phyloP scores from a whole-genome alignment of 352 stramenopile genomes.

The Phytophthora sojae region DNA sequence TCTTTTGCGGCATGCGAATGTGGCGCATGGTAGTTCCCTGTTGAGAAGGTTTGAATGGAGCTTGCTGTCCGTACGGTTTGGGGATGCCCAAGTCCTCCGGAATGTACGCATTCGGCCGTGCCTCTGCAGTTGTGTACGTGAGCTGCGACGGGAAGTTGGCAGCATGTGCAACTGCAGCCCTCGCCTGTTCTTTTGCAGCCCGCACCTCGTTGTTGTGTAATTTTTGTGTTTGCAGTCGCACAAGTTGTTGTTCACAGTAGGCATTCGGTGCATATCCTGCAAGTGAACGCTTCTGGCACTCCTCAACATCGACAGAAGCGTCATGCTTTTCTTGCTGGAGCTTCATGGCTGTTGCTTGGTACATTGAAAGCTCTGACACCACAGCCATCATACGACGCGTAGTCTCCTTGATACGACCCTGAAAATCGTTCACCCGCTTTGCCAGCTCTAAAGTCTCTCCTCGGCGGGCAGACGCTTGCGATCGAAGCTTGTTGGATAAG shows the following conservation, averaged over 20 bases:
- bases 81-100: conserved; percentile 93
- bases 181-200: conserved; percentile 50
- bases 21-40: conserved; percentile 93
- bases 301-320: conserved; percentile 68
- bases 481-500: conserved; percentile 85
- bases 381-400: conserved; percentile 96
- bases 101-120: conserved; percentile 95
- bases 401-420: conserved; percentile 90
- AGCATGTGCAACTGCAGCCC: conserved; percentile 52
- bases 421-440: conserved; percentile 92
- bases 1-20: conserved; percentile 87
- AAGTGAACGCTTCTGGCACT: conserved; percentile 62
- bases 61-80: conserved; percentile 92
- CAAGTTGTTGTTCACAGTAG: conserved; percentile 80
- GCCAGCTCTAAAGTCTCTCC: conserved; percentile 85
- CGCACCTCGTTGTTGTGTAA: conserved; percentile 61
- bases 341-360: conserved; percentile 94
- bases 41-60: conserved; percentile 93
- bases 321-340: conserved; percentile 94
- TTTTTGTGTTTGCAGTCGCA: conserved; percentile 65
- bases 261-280: conserved; percentile 78
- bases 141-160: conserved; percentile 74
- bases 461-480: conserved; percentile 77
- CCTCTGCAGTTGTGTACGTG: conserved; percentile 90
- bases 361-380: conserved; percentile 95